These are phyloP conservation scores for Ensete ventricosum DNA, from an alignment of 176 grass and related monocot species.

Conservation along the genomic window DNA sequence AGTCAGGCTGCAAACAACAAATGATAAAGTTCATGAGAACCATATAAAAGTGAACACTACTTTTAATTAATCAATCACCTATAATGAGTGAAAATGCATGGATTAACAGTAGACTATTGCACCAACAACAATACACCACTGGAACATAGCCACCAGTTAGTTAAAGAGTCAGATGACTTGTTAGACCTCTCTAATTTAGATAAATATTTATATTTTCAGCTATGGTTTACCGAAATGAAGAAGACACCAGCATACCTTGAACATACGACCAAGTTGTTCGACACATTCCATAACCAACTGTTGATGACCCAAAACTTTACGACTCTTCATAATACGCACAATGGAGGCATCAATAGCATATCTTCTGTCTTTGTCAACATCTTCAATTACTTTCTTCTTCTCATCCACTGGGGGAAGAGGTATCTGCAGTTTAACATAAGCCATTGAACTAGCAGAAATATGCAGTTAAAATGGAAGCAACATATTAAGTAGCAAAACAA, in stretches of 20 bases:
- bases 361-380: slow-evolving; percentile 88
- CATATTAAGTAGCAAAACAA: slow-evolving; percentile 6
- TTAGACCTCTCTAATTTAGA: background rate
- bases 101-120: too few species aligned
- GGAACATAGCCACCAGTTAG: too few species aligned
- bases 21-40: background rate
- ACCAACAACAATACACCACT: too few species aligned
- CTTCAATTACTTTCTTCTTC: slow-evolving; percentile 97
- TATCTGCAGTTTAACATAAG: slow-evolving; percentile 28
- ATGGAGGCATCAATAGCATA: slow-evolving; percentile 95
- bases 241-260: slow-evolving; percentile 8
- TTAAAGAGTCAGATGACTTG: too few species aligned
- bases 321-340: slow-evolving; percentile 94
- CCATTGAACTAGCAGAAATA: background rate
- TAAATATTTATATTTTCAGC: background rate
- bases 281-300: slow-evolving; percentile 81
- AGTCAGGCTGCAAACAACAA: slow-evolving; percentile 38
- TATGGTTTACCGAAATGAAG: background rate
- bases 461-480: background rate
- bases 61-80: too few species aligned
- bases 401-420: slow-evolving; percentile 88
- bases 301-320: slow-evolving; percentile 73
- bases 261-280: slow-evolving; percentile 78
- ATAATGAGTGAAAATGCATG: too few species aligned
- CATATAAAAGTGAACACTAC: background rate